phyloP scores from a whole-genome alignment of 768 basidiomycete genomes.

The Kwoniella newhampshirensis region DNA sequence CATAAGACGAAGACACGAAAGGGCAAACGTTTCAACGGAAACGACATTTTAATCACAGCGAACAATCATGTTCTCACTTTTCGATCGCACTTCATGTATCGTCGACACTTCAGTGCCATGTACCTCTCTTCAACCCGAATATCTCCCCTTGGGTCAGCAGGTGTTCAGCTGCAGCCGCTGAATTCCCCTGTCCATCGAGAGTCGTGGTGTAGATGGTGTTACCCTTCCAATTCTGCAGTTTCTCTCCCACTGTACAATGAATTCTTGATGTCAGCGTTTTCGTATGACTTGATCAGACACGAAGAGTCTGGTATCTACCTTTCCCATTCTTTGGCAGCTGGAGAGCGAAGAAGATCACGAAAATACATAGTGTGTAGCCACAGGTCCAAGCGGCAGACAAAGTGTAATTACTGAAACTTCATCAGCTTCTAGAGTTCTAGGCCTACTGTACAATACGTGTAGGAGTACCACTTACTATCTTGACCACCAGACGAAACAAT shows the following conservation, averaged over 20 bases:
- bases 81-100: no score
- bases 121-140: conserved; percentile 15
- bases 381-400: conserved; percentile 59
- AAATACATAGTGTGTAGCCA: conserved; percentile 27
- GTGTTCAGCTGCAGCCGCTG: conserved; percentile 20
- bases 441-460: neutral
- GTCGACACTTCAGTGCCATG: no score
- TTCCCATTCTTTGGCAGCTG: conserved; percentile 16
- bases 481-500: conserved; percentile 13
- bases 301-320: no score
- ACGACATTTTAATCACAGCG: no score
- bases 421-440: neutral
- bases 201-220: conserved; percentile 24
- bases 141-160: conserved; percentile 18
- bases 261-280: no score
- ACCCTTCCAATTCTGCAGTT: conserved; percentile 25
- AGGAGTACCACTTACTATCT: conserved; percentile 7
- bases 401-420: conserved; percentile 67
- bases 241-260: conserved; percentile 14
- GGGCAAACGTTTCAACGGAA: no score
- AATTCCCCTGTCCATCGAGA: conserved; percentile 17
- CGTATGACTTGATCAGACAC: conserved; percentile 1
- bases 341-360: conserved; percentile 21
- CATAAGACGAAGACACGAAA: no score
- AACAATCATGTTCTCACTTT: no score